These are phyloP conservation scores for Penicillium sp. DNA, from an alignment of 2,329 filamentous ascomycete genomes.

Conservation along the genomic window DNA sequence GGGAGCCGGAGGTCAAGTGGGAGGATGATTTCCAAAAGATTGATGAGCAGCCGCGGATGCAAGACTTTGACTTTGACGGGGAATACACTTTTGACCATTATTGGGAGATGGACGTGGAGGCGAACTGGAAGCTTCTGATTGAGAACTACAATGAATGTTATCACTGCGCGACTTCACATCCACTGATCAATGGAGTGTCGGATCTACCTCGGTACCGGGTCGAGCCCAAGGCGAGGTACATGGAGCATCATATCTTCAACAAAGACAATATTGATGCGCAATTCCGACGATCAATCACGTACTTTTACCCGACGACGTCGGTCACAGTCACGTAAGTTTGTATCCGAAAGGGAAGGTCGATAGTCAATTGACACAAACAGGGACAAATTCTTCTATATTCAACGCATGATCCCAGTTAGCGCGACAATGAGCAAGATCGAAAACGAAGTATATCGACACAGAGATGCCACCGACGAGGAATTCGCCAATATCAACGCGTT, in stretches of 20 bases:
- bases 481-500: constrained; percentile 51
- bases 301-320: constrained; percentile 25
- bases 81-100: constrained; percentile 21
- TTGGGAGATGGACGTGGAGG: constrained; percentile 21
- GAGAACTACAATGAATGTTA: constrained; percentile 25
- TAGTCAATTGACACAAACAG: constrained; percentile 16
- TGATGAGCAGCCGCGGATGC: constrained; percentile 19
- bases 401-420: constrained; percentile 50
- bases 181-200: constrained; percentile 33
- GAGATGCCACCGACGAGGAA: constrained; percentile 48
- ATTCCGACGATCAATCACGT: constrained; percentile 31
- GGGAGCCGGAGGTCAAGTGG: constrained; percentile 16
- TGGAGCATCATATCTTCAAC: constrained; percentile 44
- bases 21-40: constrained; percentile 12
- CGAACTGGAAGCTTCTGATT: constrained; percentile 20
- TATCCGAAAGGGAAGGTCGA: too few species aligned
- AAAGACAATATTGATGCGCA: constrained; percentile 42
- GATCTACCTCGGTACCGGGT: constrained; percentile 50
- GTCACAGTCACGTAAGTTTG: constrained; percentile 30
- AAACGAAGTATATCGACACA: constrained; percentile 57
- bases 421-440: constrained; percentile 47
- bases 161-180: constrained; percentile 22
- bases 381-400: constrained; percentile 54
- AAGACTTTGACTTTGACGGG: constrained; percentile 16
- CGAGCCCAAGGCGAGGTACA: constrained; percentile 42